Base-by-base conservation (phyloP, 441 rosid genomes). In the Populus hybrid region DNA sequence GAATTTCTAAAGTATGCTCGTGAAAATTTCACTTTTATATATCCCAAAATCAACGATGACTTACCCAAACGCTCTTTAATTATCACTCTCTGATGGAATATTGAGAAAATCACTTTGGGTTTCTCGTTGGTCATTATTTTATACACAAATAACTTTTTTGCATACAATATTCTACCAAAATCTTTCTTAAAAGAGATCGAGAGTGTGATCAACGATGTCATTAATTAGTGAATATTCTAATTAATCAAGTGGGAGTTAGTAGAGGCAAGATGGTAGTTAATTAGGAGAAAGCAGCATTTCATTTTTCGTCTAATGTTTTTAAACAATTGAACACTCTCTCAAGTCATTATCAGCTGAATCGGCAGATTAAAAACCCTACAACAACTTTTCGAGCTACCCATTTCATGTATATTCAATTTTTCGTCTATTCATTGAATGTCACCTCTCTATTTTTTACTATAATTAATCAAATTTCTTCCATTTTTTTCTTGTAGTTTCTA, bases 261-360 rank as follows among this genome's bases (percentile, higher is more conserved):
- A 34, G 9, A 63, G 57, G 67, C 36, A 10, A 35, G 34, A 23
- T 14, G 69, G 59, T 24, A 50, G 46, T 65, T 34, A 6, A 34
- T 34, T 34, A 34, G 36, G 21, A 72, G 20, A 34, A 32, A 64
- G 32, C 28, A 71, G 10, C 63, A 38, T 53, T 53, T 35, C 61
- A 26, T 69, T 18, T 40, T 38, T 66, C 70, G 46, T 76, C 46
- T 30, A 66, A 53, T 35, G 16, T 81, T 67, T 32, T 71, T n/a
- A 23, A 74, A 69, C 8, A 57, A n/a, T 66, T 64, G 26, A 53
- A 30, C 70, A 9, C 2, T 76, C 35, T 59, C 70, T 26, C 57
- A 36, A 1, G 84, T 85, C 81, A 42, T 23, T 53, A 35, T 85
- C 85, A 76, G 74, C 81, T 78, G 87, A 85, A 75, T 85, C 81